These are phyloP conservation scores for Pseudotsuga menziesii DNA, from an alignment of 75 land plant species.

Conservation along the genomic window DNA sequence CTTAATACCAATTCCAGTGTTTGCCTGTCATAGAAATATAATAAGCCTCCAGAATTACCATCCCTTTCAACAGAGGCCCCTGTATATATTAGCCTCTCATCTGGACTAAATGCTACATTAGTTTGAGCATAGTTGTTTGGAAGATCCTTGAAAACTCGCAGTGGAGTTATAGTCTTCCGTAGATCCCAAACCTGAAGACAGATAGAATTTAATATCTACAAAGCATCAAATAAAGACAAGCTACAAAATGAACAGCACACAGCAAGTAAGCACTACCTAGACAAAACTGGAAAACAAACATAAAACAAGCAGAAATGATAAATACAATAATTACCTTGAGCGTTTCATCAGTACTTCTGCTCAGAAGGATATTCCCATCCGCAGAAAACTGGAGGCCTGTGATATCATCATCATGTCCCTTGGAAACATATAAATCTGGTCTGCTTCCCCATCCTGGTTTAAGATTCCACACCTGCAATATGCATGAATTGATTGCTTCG, in stretches of 20 bases:
- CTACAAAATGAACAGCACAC: neutral
- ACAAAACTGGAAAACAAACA: neutral
- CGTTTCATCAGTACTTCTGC: constrained; percentile 83
- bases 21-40: constrained; percentile 69
- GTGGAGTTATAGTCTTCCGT: constrained; percentile 60
- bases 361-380: constrained; percentile 71
- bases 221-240: too few species aligned
- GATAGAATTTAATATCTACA: neutral
- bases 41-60: constrained; percentile 68
- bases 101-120: constrained; percentile 87
- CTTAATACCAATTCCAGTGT: constrained; percentile 82
- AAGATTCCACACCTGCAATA: constrained; percentile 80
- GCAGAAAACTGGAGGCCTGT: constrained; percentile 81
- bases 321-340: constrained; percentile 57
- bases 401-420: constrained; percentile 85
- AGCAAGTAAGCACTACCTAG: neutral
- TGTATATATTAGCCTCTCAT: constrained; percentile 80
- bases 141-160: constrained; percentile 66
- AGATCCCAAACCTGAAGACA: constrained; percentile 91
- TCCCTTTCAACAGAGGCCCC: constrained; percentile 96
- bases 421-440: constrained; percentile 77
- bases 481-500: neutral
- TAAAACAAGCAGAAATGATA: neutral
- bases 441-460: constrained; percentile 99
- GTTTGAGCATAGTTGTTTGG: constrained; percentile 94